Percentiles rank a stretch among this genome's conserved stretches.
Evolutionary conservation across 305 asterid species (phyloP).

Genomic region (Fraxinus baroniana): DNA sequence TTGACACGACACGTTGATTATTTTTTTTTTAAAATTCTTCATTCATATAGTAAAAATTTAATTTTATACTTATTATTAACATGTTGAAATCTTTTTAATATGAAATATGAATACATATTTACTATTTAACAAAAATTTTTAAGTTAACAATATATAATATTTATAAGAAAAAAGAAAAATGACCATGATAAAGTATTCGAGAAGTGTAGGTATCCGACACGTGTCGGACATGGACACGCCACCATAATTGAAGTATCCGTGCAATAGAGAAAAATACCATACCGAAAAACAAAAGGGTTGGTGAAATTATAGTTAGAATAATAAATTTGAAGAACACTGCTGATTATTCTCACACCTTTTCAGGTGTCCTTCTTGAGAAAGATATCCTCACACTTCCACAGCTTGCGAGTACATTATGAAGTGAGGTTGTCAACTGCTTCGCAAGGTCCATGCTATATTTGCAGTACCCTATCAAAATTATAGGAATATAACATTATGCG

Average conservation of each 20-base stretch:
- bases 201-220: neutral
- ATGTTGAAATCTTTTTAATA: too few species aligned
- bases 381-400: constrained; percentile 94
- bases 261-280: neutral
- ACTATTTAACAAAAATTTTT: too few species aligned
- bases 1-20: too few species aligned
- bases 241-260: neutral
- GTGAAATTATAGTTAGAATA: neutral
- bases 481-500: constrained; percentile 20
- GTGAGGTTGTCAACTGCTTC: constrained; percentile 65
- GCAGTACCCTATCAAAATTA: constrained; percentile 70
- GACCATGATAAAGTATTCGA: neutral
- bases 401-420: constrained; percentile 74
- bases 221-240: neutral
- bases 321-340: constrained; percentile 17
- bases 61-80: neutral
- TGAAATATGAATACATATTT: too few species aligned
- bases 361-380: constrained; percentile 96
- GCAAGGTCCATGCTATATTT: constrained; percentile 83
- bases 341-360: constrained; percentile 48
- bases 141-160: too few species aligned
- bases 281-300: neutral
- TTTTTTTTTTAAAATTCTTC: neutral
- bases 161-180: too few species aligned
- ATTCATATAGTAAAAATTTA: neutral